Percentiles rank a stretch among this genome's conserved stretches.
Evolutionary conservation across 73 alveolate genomes (phyloP).

Genomic region (Stentor coeruleus): DNA sequence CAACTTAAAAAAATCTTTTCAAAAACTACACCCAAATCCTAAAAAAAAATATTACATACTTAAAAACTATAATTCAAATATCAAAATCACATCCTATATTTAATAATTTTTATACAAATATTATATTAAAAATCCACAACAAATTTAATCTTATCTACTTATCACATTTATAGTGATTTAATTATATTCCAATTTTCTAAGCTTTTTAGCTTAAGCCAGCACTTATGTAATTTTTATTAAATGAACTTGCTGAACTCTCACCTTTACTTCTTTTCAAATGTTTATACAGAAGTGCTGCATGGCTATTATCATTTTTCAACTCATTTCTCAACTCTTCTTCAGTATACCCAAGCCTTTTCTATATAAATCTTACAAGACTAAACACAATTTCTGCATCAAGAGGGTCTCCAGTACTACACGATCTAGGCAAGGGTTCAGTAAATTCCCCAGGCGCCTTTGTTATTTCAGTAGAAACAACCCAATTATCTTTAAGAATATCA

Average conservation of each 20-base stretch:
- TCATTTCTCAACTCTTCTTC: constrained; percentile 8
- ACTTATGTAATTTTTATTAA: not conserved
- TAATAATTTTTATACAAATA: too few relatives aligned
- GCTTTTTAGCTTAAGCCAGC: too few relatives aligned
- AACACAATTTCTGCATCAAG: constrained; percentile 4
- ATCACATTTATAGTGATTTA: too few relatives aligned
- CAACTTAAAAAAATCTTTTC: too few relatives aligned
- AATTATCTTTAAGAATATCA: constrained; percentile 7
- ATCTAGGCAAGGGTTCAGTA: not conserved
- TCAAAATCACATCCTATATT: too few relatives aligned
- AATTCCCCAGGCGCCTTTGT: not conserved
- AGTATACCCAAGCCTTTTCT: constrained; percentile 19
- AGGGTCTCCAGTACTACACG: constrained; percentile 12
- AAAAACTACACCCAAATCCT: too few relatives aligned
- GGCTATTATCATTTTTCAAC: not conserved
- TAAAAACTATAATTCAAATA: too few relatives aligned
- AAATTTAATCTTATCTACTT: too few relatives aligned
- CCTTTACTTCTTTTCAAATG: not conserved
- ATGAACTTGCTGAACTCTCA: not conserved
- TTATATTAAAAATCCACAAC: too few relatives aligned
- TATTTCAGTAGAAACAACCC: not conserved
- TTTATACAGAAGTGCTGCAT: constrained; percentile 7
- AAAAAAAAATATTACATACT: too few relatives aligned
- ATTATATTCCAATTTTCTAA: too few relatives aligned
- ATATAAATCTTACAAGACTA: not conserved